phyloP scores from a whole-genome alignment of 2,329 filamentous ascomycete genomes.

The Colletotrichum trifolii region DNA sequence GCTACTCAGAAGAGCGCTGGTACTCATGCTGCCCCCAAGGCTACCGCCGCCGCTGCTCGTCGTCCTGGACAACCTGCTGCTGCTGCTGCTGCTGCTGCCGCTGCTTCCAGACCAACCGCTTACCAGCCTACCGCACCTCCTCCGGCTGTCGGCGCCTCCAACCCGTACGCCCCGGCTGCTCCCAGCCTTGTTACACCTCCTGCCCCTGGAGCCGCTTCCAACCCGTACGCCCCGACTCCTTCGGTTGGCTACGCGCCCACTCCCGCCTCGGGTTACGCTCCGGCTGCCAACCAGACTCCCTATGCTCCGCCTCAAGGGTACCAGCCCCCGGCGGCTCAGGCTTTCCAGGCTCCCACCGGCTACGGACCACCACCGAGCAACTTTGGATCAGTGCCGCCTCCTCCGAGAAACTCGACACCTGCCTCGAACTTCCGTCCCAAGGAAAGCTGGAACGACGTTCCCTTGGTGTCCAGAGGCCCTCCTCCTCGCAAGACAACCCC shows the following conservation, averaged over 20 bases:
- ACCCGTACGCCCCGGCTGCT: conserved; percentile 40
- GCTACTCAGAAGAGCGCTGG: conserved; percentile 72
- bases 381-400: conserved; percentile 49
- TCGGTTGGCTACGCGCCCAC: conserved; percentile 42
- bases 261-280: conserved; percentile 39
- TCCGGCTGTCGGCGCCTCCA: conserved; percentile 16
- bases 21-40: conserved; percentile 46
- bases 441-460: conserved; percentile 94
- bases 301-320: conserved; percentile 62
- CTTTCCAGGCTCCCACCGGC: conserved; percentile 50
- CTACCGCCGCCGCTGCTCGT: conserved; percentile 43
- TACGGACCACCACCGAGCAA: conserved; percentile 48
- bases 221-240: conserved; percentile 46
- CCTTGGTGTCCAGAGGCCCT: conserved; percentile 82
- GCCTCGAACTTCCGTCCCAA: conserved; percentile 78
- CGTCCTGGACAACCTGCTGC: conserved; percentile 40
- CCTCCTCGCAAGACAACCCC: conserved; percentile 80
- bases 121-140: conserved; percentile 22
- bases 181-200: conserved; percentile 50
- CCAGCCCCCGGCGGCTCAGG: conserved; percentile 58
- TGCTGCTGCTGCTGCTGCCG: conserved; percentile 1
- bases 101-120: conserved; percentile 3
- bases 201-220: conserved; percentile 41
- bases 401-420: conserved; percentile 66
- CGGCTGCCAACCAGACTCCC: conserved; percentile 47